Percentiles rank a stretch among this genome's conserved stretches.
Evolutionary conservation across 2,329 filamentous ascomycete genomes (phyloP).

Genomic region (Aureobasidium zeae): DNA sequence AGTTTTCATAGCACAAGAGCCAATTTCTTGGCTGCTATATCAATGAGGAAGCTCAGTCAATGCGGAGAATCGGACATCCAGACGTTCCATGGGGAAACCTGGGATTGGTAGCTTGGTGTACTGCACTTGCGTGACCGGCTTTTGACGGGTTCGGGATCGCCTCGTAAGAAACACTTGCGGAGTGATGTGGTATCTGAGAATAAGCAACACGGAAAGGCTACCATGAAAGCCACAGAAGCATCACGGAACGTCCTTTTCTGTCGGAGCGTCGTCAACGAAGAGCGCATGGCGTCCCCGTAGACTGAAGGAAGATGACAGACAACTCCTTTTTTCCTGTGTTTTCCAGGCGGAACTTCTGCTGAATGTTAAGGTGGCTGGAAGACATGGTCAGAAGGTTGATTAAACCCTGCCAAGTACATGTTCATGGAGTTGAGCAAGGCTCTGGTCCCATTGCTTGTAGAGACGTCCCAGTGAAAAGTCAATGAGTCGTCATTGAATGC

Average conservation of each 20-base stretch:
- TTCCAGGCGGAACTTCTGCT: too few species aligned
- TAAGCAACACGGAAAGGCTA: not conserved
- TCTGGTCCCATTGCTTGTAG: not conserved
- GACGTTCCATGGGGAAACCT: too few species aligned
- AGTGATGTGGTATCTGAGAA: constrained; percentile 3
- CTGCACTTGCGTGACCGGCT: not conserved
- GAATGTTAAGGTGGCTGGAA: too few species aligned
- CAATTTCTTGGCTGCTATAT: not conserved
- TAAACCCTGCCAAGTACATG: constrained; percentile 2
- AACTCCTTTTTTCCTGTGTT: too few species aligned
- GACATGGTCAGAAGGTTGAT: constrained; percentile 5
- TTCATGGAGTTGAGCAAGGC: constrained; percentile 2
- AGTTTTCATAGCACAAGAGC: not conserved
- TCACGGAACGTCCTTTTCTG: constrained; percentile 6
- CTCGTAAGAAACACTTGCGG: too few species aligned
- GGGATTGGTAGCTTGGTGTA: not conserved
- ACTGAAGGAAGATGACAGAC: not conserved
- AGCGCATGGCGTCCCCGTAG: constrained; percentile 1
- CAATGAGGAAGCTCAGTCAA: not conserved
- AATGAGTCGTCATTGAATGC: not conserved
- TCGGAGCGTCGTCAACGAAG: not conserved
- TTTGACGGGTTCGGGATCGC: not conserved
- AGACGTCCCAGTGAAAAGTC: constrained; percentile 1
- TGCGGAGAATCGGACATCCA: too few species aligned
- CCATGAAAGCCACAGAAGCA: constrained; percentile 7